phyloP scores from a whole-genome alignment of 345 rosid species.

The Euphorbia peplus region DNA sequence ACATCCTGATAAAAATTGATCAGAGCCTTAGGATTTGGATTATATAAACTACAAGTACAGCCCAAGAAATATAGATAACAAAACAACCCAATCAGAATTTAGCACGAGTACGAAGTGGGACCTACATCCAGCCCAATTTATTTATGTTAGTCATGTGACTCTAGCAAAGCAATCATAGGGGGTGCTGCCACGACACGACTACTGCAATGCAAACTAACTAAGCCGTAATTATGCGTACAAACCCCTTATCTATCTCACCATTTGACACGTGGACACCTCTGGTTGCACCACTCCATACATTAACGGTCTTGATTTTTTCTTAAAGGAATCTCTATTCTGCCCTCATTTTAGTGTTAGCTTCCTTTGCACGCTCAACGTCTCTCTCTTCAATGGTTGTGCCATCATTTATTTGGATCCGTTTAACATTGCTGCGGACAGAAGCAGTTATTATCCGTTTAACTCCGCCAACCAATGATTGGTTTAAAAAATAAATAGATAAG shows the following conservation, averaged over 20 bases:
- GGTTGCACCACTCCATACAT: background rate
- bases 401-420: no score
- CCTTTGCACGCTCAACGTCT: slow-evolving; percentile 29
- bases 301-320: slow-evolving; percentile 14
- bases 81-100: no score
- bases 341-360: slow-evolving; percentile 18
- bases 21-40: no score
- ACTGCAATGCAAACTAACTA: background rate
- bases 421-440: no score
- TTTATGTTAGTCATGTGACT: background rate
- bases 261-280: slow-evolving; percentile 13
- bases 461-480: no score
- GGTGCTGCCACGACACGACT: slow-evolving; percentile 35
- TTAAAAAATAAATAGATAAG: no score
- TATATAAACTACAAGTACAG: no score
- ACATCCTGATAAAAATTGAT: no score
- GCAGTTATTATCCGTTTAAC: no score
- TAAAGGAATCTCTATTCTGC: slow-evolving; percentile 19
- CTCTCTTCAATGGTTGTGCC: background rate
- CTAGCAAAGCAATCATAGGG: slow-evolving; percentile 20
- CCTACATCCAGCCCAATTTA: background rate
- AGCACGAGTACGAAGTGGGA: background rate
- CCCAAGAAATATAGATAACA: no score
- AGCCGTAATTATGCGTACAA: background rate
- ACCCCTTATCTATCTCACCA: background rate